Percentiles rank a stretch among this genome's conserved stretches.
Conservation (phyloP, 352 stramenopile genomes). For the Globisporangium paroecandrum region DNA sequence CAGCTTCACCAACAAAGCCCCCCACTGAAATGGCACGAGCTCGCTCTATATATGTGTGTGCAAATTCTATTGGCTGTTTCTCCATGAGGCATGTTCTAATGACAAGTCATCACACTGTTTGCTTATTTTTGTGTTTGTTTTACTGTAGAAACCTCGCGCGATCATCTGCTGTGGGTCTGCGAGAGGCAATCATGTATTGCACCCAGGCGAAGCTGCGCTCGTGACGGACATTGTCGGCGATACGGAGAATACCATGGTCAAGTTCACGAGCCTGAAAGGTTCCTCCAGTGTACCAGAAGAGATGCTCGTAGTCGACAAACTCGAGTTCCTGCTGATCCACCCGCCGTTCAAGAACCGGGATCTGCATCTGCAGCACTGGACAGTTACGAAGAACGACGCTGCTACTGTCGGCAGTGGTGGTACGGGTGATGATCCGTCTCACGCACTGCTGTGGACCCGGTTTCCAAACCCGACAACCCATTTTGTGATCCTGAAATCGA, state of each 20-base stretch:
- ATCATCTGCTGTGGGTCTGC: conserved; percentile 34
- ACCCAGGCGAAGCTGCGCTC: conserved; percentile 37
- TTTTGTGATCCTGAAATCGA: conserved; percentile 33
- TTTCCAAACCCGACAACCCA: conserved; percentile 42
- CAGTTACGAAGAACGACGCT: conserved; percentile 17
- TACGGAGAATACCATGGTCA: conserved; percentile 44
- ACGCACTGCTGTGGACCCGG: conserved; percentile 13
- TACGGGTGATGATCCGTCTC: not conserved
- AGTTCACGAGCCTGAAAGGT: conserved; percentile 32
- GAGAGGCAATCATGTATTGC: conserved; percentile 7
- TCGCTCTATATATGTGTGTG: not conserved
- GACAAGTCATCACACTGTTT: not conserved
- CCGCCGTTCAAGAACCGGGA: conserved; percentile 25
- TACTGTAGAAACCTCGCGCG: conserved; percentile 28
- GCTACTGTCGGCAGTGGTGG: not conserved
- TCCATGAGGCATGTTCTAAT: not conserved
- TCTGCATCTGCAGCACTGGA: conserved; percentile 26
- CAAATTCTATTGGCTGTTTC: not conserved
- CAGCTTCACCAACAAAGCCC: not conserved
- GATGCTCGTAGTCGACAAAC: conserved; percentile 13
- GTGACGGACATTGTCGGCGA: conserved; percentile 51
- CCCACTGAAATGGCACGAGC: not conserved
- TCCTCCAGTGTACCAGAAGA: conserved; percentile 49
- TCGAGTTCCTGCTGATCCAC: conserved; percentile 45
- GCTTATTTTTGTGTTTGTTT: not conserved